Base-by-base conservation (phyloP, 1,284 basidiomycete genomes). In the Rhizopogon hawkerae region DNA sequence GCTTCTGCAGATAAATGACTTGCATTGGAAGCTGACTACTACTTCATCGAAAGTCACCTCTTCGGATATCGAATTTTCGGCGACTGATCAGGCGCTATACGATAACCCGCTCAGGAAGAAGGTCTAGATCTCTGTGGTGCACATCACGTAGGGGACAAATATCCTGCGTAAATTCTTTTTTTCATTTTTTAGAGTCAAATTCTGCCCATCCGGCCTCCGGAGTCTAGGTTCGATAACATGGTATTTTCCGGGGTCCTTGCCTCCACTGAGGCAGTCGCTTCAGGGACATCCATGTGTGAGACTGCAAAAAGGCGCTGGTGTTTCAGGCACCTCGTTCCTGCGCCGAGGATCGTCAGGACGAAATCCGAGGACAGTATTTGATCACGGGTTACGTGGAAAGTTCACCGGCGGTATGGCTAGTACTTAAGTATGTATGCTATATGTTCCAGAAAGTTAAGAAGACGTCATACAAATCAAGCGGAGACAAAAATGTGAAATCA, bases 311-410 rank as follows among this genome's bases (percentile, higher is more conserved):
- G 48, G 24, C 26, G 35, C 43, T 38, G 53, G 43, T 50, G 46
- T 24, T 36, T 35, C 34, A 16, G 55, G 58, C 52, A 46, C 64
- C 61, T 65, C 64, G 64, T 62, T 64, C 64, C 61, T 64, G 56
- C 53, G 38, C 62, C 55, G 7, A 43, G 50, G 18, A 50, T 43
- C 35, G 11, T 41, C n/a, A 35, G 46, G 35, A 58, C 39, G 45
- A 60, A 61, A 39, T 62, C 64, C 60, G 60, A 62, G 60, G 64
- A 62, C 64, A 31, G 58, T 48, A 49, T 52, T 60, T 29, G 47
- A 56, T 46, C 39, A 34, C n/a, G 29, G 41, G 23, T 66, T 59
- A 50, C 64, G 59, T 63, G 63, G 58, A 47, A 35, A 35, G 48
- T 26, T 37, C 49, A 31, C 46, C 38, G 43, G 42, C 38, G 44